Conservation (phyloP, 345 rosid species). For the Clausena lansium region DNA sequence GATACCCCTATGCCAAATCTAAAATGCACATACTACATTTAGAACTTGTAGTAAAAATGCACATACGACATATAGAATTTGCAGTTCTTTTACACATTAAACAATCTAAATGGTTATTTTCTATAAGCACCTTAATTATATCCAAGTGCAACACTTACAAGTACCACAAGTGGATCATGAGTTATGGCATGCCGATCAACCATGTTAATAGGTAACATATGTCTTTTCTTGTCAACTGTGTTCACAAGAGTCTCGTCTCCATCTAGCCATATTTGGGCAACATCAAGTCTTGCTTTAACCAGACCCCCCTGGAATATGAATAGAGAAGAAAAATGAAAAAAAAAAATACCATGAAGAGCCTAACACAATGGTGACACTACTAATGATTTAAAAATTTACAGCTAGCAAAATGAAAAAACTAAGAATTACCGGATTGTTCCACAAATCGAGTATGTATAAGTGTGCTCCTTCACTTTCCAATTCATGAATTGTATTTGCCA, state of each 20-base stretch:
- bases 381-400: background rate
- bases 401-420: background rate
- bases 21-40: background rate
- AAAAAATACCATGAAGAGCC: conserved; percentile 2
- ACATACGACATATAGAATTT: background rate
- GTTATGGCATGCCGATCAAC: conserved; percentile 78
- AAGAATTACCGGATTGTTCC: conserved; percentile 72
- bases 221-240: conserved; percentile 78
- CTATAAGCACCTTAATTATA: background rate
- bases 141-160: conserved; percentile 47
- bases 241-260: conserved; percentile 89
- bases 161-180: conserved; percentile 85
- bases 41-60: conserved; percentile 1
- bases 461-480: conserved; percentile 77
- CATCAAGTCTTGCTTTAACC: conserved; percentile 89
- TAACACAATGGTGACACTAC: conserved; percentile 1
- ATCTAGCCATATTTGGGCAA: conserved; percentile 88
- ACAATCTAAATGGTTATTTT: background rate
- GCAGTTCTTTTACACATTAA: background rate
- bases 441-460: conserved; percentile 77
- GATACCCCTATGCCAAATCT: background rate
- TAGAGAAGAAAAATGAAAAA: background rate
- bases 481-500: conserved; percentile 61
- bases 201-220: conserved; percentile 70
- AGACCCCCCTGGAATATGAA: conserved; percentile 64